These are phyloP conservation scores for Nicotiana noctiflora DNA, from an alignment of 257 asterid genomes.

Conservation along the genomic window DNA sequence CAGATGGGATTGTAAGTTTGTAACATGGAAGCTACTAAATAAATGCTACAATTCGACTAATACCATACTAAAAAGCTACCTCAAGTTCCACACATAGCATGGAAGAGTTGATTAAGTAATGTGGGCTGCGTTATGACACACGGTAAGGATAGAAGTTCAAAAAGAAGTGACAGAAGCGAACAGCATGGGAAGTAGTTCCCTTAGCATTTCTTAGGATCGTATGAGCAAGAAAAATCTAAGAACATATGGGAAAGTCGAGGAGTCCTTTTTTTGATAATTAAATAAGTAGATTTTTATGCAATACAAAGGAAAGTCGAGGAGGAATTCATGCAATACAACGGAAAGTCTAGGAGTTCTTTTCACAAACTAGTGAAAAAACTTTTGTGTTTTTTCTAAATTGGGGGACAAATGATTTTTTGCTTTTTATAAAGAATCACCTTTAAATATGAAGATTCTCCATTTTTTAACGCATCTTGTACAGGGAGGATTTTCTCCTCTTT, in stretches of 20 bases:
- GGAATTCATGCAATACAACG: too few species aligned
- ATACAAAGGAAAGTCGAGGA: too few species aligned
- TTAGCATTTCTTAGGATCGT: neutral
- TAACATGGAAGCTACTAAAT: slow-evolving; percentile 5
- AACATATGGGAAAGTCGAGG: neutral
- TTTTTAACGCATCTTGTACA: neutral
- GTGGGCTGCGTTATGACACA: neutral
- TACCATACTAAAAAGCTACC: neutral
- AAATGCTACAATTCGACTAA: neutral
- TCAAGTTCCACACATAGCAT: neutral
- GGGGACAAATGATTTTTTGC: neutral
- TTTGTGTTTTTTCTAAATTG: neutral
- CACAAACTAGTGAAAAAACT: neutral
- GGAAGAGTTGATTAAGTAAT: neutral
- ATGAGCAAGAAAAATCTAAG: neutral
- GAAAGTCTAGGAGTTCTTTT: neutral
- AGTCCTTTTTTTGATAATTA: neutral
- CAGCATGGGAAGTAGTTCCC: neutral
- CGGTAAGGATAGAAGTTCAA: neutral
- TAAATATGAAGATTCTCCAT: neutral
- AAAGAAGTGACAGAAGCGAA: neutral
- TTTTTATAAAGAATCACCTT: neutral
- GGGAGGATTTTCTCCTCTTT: neutral
- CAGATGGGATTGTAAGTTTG: neutral
- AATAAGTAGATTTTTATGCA: too few species aligned